Conservation (phyloP, 768 basidiomycete species). For the Russula ochroleuca region DNA sequence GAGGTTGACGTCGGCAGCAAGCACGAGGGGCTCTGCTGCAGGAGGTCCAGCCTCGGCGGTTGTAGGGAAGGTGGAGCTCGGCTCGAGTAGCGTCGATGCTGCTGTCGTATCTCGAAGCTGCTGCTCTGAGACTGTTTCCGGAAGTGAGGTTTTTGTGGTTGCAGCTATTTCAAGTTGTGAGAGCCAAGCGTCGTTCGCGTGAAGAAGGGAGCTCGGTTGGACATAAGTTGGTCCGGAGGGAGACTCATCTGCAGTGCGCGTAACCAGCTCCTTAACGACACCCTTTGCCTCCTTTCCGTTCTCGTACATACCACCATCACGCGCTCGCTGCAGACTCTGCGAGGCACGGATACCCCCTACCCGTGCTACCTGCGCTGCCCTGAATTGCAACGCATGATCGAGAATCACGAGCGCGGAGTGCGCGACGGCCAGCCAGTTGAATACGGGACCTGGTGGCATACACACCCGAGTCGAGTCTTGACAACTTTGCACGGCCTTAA, state of each 20-base stretch:
- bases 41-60: neutral
- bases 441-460: conserved; percentile 70
- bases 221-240: neutral
- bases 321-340: neutral
- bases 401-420: conserved; percentile 58
- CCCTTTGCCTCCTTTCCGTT: neutral
- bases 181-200: conserved; percentile 23
- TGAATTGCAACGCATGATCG: conserved; percentile 56
- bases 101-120: neutral
- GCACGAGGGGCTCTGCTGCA: neutral
- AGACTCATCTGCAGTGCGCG: neutral
- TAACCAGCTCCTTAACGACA: neutral
- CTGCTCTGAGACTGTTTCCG: neutral
- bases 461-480: neutral
- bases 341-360: conserved; percentile 30
- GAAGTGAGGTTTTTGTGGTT: neutral
- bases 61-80: neutral
- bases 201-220: conserved; percentile 15
- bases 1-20: neutral
- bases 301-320: neutral
- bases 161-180: conserved; percentile 6
- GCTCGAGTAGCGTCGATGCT: neutral
- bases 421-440: conserved; percentile 68
- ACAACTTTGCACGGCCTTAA: neutral
- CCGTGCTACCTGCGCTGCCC: conserved; percentile 39